Conservation (phyloP, 2,329 filamentous ascomycete genomes). For the Exserohilum turcica region DNA sequence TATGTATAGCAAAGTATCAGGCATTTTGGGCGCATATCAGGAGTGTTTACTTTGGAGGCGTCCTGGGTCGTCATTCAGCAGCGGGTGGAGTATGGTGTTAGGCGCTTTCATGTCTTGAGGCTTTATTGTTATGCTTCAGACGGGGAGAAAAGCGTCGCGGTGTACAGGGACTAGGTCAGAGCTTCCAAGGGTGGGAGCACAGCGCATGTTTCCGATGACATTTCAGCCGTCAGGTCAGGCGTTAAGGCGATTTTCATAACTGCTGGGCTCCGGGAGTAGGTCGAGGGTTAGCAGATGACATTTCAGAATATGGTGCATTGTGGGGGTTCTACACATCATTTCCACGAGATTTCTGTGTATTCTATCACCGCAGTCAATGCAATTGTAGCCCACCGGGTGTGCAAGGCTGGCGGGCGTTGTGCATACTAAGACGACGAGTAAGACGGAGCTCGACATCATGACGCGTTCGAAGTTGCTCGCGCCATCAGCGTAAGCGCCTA, state of each 20-base stretch:
- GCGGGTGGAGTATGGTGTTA: conserved; percentile 2
- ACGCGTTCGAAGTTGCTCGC: neutral
- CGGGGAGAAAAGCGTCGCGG: neutral
- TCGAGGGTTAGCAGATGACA: neutral
- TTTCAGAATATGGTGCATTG: neutral
- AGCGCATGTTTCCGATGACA: neutral
- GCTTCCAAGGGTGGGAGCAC: neutral
- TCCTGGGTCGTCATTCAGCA: conserved; percentile 3
- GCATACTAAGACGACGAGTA: neutral
- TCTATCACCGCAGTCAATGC: neutral
- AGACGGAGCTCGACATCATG: neutral
- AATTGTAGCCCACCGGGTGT: neutral
- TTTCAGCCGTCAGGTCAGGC: neutral
- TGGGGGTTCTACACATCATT: neutral
- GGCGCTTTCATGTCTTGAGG: neutral
- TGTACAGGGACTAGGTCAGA: neutral
- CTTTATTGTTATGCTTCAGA: neutral
- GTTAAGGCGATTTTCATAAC: neutral
- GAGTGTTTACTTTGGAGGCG: neutral
- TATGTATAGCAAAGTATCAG: neutral
- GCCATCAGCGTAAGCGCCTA: conserved; percentile 3
- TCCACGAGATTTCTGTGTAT: neutral
- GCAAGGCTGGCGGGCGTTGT: neutral
- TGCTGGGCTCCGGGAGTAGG: neutral
- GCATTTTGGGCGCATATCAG: neutral